Conservation (phyloP, 352 stramenopile genomes). For the Phytophthora tentaculata region DNA sequence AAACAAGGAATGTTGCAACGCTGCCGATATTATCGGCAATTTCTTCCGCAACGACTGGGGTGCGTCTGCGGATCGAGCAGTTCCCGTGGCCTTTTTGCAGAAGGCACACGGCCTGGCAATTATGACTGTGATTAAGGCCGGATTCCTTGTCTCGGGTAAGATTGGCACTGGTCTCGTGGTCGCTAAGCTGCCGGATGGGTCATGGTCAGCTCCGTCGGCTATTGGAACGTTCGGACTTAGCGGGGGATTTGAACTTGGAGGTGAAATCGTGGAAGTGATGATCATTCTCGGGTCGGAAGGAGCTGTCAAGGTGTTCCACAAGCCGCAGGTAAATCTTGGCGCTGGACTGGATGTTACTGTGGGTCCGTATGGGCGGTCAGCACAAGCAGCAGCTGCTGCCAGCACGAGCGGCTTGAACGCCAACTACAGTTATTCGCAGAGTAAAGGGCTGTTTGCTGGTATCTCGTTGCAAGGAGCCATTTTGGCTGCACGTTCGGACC, state of each 20-base stretch:
- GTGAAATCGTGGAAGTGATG: conserved; percentile 90
- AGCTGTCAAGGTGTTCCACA: conserved; percentile 87
- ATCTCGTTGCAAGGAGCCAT: conserved; percentile 90
- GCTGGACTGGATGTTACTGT: conserved; percentile 86
- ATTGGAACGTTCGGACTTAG: conserved; percentile 90
- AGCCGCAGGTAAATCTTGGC: conserved; percentile 86
- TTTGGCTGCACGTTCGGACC: conserved; percentile 72
- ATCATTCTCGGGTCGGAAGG: conserved; percentile 91
- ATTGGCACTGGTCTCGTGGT: conserved; percentile 84
- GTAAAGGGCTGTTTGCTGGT: conserved; percentile 92
- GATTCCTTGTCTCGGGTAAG: conserved; percentile 67
- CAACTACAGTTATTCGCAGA: conserved; percentile 94
- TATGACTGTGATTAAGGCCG: conserved; percentile 60
- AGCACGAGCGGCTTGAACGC: conserved; percentile 69
- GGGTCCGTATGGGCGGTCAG: conserved; percentile 83
- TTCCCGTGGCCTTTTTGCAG: conserved; percentile 60
- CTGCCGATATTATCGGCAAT: conserved; percentile 68
- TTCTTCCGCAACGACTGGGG: conserved; percentile 70
- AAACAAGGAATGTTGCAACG: conserved; percentile 63
- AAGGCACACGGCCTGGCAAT: conserved; percentile 59
- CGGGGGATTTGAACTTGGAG: conserved; percentile 84
- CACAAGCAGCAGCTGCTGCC: conserved; percentile 66
- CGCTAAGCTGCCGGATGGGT: conserved; percentile 71
- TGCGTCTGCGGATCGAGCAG: conserved; percentile 45
- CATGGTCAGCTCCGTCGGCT: conserved; percentile 91